phyloP scores from a whole-genome alignment of 2,329 filamentous ascomycete genomes.

The Leptosphaerulina australis region DNA sequence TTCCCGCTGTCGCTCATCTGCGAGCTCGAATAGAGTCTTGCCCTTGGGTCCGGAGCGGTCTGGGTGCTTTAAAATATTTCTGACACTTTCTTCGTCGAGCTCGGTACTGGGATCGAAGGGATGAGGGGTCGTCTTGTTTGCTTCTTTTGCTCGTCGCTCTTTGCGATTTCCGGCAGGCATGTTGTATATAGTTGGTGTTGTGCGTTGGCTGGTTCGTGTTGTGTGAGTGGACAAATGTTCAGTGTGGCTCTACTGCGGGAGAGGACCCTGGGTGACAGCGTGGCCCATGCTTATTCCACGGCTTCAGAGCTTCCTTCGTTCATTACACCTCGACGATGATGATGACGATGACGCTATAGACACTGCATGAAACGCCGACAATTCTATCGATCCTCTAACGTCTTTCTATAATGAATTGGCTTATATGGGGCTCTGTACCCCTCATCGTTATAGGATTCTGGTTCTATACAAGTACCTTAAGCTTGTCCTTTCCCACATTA shows the following conservation, averaged over 20 bases:
- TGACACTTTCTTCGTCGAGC: conserved; percentile 53
- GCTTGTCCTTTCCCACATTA: conserved; percentile 66
- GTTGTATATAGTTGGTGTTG: conserved; percentile 2
- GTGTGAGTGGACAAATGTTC: conserved; percentile 21
- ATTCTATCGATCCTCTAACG: not conserved
- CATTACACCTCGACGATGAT: conserved; percentile 2
- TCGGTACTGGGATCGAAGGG: conserved; percentile 46
- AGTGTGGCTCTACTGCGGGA: conserved; percentile 28
- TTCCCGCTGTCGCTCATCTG: conserved; percentile 63
- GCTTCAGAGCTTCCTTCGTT: conserved; percentile 1
- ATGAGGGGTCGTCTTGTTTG: conserved; percentile 37
- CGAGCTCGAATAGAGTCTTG: conserved; percentile 75
- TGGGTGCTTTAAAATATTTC: conserved; percentile 70
- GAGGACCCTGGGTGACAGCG: conserved; percentile 21
- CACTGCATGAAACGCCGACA: not conserved
- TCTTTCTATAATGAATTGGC: conserved; percentile 55
- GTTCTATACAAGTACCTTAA: conserved; percentile 56
- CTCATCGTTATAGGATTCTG: conserved; percentile 52
- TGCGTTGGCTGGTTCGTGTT: conserved; percentile 5
- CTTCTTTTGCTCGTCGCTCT: conserved; percentile 52
- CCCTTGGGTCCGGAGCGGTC: conserved; percentile 66
- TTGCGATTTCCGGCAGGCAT: conserved; percentile 52
- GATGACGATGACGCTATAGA: not conserved
- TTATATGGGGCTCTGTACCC: conserved; percentile 50
- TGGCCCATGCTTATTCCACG: conserved; percentile 24